phyloP scores from a whole-genome alignment of 2,329 filamentous ascomycete genomes.

The Raffaelea arxii region DNA sequence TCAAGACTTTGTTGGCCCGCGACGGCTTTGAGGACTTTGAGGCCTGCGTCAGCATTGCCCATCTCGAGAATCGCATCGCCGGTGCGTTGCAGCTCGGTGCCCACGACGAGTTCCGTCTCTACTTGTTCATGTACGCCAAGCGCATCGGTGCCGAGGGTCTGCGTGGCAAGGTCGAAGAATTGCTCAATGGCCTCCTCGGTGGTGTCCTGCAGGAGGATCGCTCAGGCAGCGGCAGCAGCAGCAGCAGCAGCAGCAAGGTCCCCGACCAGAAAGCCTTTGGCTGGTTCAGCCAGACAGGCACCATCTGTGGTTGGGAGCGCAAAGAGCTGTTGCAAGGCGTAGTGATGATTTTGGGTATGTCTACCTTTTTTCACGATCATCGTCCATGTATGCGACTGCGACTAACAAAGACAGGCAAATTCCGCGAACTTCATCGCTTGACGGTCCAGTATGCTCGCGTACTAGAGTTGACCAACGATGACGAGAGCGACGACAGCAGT shows the following conservation, averaged over 20 bases:
- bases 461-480: constrained; percentile 51
- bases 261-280: constrained; percentile 34
- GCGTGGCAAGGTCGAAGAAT: constrained; percentile 82
- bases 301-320: constrained; percentile 84
- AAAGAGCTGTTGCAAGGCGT: constrained; percentile 83
- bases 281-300: constrained; percentile 58
- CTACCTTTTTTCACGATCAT: not conserved
- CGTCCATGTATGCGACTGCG: not conserved
- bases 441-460: constrained; percentile 90
- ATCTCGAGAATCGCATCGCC: constrained; percentile 89
- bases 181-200: constrained; percentile 72
- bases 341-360: constrained; percentile 81
- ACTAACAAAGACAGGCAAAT: constrained; percentile 63
- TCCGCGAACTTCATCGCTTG: constrained; percentile 83
- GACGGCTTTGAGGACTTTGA: constrained; percentile 93
- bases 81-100: constrained; percentile 77
- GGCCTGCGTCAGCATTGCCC: constrained; percentile 81
- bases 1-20: constrained; percentile 78
- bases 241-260: constrained; percentile 24
- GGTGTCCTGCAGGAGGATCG: constrained; percentile 51
- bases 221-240: not conserved
- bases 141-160: constrained; percentile 84
- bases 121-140: constrained; percentile 97
- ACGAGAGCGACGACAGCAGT: constrained; percentile 31
- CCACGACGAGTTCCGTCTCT: constrained; percentile 85